These are phyloP conservation scores for Xylariales sp. DNA, from an alignment of 2,329 filamentous ascomycete genomes.

Conservation along the genomic window DNA sequence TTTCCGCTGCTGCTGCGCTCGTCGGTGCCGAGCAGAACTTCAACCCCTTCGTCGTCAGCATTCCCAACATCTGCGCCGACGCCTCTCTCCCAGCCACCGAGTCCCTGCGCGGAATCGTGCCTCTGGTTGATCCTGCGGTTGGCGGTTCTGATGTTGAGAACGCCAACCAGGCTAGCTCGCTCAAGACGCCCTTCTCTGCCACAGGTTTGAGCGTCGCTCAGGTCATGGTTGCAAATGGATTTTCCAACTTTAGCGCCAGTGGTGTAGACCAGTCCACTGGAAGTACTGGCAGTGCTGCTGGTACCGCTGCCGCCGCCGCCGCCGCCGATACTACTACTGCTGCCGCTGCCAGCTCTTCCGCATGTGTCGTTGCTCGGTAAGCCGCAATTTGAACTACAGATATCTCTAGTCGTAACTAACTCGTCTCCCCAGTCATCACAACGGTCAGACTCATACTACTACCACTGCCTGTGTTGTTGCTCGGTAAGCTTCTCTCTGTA, in stretches of 20 bases:
- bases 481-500: too few species aligned
- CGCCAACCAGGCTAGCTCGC: conserved; percentile 50
- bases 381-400: too few species aligned
- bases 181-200: conserved; percentile 51
- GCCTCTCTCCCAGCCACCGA: conserved; percentile 55
- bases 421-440: too few species aligned
- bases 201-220: conserved; percentile 62
- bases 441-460: too few species aligned
- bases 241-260: conserved; percentile 53
- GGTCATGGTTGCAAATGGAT: conserved; percentile 56
- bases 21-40: conserved; percentile 70
- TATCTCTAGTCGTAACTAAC: too few species aligned
- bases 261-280: conserved; percentile 9
- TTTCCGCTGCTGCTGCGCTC: conserved; percentile 57
- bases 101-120: conserved; percentile 61
- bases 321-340: conserved; percentile 11
- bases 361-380: conserved; percentile 8
- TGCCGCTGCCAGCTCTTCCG: neutral
- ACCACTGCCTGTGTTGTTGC: too few species aligned
- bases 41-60: conserved; percentile 58
- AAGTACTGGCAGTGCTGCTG: conserved; percentile 11
- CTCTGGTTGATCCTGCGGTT: conserved; percentile 62
- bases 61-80: conserved; percentile 62
- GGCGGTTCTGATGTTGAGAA: conserved; percentile 53
- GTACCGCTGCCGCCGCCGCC: conserved; percentile 10